Conservation (phyloP, 164 flowering plant species). For the Pachysandra terminalis region DNA sequence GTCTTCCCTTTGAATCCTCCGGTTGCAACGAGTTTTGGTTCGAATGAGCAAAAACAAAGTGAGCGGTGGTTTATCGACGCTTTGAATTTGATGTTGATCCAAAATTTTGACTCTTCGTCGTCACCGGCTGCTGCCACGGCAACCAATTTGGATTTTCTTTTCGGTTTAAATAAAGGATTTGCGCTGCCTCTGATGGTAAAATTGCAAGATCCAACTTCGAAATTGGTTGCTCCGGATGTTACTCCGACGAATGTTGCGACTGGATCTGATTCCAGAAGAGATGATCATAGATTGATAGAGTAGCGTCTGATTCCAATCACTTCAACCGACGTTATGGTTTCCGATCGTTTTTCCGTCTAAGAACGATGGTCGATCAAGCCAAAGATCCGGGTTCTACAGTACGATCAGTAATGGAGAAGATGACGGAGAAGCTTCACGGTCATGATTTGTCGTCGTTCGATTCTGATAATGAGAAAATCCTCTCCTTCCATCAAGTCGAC, state of each 20-base stretch:
- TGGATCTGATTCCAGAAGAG: not conserved
- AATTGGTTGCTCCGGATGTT: slow-evolving; percentile 17
- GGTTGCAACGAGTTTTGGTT: slow-evolving; percentile 20
- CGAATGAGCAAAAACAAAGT: slow-evolving; percentile 25
- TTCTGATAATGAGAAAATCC: slow-evolving; percentile 14
- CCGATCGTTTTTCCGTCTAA: not conserved
- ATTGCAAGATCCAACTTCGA: slow-evolving; percentile 16
- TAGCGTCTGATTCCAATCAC: not conserved
- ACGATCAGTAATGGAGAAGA: slow-evolving; percentile 59
- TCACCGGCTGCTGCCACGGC: slow-evolving; percentile 22
- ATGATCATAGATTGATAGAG: slow-evolving; percentile 14
- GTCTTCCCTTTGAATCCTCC: slow-evolving; percentile 28
- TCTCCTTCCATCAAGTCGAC: slow-evolving; percentile 37
- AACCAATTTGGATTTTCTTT: slow-evolving; percentile 51
- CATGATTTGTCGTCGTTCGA: slow-evolving; percentile 38
- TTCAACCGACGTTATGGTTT: slow-evolving; percentile 5
- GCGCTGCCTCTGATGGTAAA: slow-evolving; percentile 18
- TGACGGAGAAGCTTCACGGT: slow-evolving; percentile 55
- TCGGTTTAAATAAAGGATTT: slow-evolving; percentile 62
- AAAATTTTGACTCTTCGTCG: slow-evolving; percentile 22
- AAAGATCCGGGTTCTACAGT: slow-evolving; percentile 18
- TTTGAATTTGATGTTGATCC: slow-evolving; percentile 52
- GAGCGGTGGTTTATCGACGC: slow-evolving; percentile 75
- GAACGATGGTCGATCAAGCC: slow-evolving; percentile 21
- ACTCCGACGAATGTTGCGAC: slow-evolving; percentile 11